Percentiles rank a stretch among this genome's conserved stretches.
Evolutionary conservation across 208 protist genomes (phyloP).

Genomic region (Trypanosoma rangeli): DNA sequence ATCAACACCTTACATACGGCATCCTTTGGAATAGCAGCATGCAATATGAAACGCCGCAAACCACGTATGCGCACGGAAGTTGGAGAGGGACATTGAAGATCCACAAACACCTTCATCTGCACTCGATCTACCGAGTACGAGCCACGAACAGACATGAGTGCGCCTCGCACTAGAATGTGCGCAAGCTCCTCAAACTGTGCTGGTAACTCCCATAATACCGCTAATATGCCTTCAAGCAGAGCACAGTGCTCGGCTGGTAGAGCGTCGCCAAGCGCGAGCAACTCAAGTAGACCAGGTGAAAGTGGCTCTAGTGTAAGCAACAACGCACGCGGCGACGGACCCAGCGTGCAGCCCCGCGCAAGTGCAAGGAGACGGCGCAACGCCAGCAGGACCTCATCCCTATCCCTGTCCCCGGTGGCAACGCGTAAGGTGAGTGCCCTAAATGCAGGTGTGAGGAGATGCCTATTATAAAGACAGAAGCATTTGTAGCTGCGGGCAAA

Average conservation of each 20-base stretch:
- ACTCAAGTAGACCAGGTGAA: conserved; percentile 44
- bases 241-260: background rate
- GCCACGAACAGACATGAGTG: conserved; percentile 9
- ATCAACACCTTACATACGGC: conserved; percentile 10
- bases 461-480: conserved; percentile 63
- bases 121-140: conserved; percentile 25
- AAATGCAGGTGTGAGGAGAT: conserved; percentile 75
- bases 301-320: conserved; percentile 47
- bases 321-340: conserved; percentile 35
- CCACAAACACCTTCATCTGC: background rate
- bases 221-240: conserved; percentile 8
- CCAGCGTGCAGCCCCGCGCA: conserved; percentile 44
- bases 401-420: background rate
- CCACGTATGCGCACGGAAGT: conserved; percentile 10
- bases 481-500: conserved; percentile 45
- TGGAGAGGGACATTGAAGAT: background rate
- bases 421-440: conserved; percentile 51
- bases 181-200: conserved; percentile 24
- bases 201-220: conserved; percentile 24
- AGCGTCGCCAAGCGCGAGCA: conserved; percentile 22
- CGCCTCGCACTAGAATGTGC: conserved; percentile 29
- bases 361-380: conserved; percentile 47
- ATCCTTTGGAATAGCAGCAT: conserved; percentile 4
- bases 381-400: conserved; percentile 29
- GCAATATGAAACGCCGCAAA: conserved; percentile 11